Percentiles rank a stretch among this genome's conserved stretches.
Conservation (phyloP, 768 basidiomycete genomes). For the Rhodocollybia butyracea region DNA sequence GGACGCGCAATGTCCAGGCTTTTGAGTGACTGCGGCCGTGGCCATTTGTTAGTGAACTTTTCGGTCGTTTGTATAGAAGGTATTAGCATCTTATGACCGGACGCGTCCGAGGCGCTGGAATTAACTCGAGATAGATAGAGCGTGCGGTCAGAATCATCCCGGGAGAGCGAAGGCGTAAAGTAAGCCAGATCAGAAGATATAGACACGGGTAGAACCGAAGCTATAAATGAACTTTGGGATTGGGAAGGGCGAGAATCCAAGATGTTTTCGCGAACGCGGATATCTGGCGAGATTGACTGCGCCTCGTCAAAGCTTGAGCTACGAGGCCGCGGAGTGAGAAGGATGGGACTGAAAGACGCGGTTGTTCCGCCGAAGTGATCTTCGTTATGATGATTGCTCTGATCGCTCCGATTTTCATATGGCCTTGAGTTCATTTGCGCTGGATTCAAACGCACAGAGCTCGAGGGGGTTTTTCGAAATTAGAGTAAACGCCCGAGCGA, state of each 20-base stretch:
- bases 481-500: background rate
- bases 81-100: background rate
- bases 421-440: no score
- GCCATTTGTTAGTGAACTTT: slow-evolving; percentile 14
- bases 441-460: background rate
- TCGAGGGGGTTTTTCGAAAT: background rate
- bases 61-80: slow-evolving; percentile 3
- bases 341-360: no score
- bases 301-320: no score
- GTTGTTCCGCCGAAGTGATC: no score
- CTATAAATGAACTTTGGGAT: background rate
- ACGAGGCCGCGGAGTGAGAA: no score
- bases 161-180: background rate
- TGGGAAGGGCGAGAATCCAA: background rate
- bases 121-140: background rate
- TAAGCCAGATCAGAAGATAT: background rate
- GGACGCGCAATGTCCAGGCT: background rate
- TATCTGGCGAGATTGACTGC: no score
- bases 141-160: background rate
- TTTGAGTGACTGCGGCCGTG: background rate
- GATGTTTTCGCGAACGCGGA: background rate
- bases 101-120: background rate
- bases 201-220: background rate
- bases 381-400: no score
- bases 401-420: no score